Percentiles rank a stretch among this genome's conserved stretches.
Conservation (phyloP, 2,329 filamentous ascomycete species). For the Aureobasidium mangrovei region DNA sequence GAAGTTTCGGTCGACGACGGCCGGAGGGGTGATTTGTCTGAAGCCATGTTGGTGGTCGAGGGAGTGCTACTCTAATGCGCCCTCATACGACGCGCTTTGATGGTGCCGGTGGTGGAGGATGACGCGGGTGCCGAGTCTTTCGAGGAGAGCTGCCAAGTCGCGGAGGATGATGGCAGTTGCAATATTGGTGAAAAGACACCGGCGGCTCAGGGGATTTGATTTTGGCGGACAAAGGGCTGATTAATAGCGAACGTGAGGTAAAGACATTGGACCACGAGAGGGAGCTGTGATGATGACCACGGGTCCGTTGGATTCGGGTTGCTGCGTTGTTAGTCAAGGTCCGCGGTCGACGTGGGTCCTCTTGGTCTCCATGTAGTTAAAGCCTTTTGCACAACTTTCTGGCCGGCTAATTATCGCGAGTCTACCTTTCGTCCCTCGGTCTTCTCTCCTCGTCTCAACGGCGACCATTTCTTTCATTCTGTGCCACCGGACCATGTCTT, state of each 20-base stretch:
- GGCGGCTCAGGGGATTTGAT: neutral
- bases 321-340: slow-evolving; percentile 5
- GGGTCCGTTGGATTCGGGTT: neutral
- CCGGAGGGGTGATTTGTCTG: neutral
- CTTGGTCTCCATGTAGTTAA: neutral
- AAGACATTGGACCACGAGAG: slow-evolving; percentile 11
- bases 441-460: slow-evolving; percentile 8
- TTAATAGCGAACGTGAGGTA: slow-evolving; percentile 3
- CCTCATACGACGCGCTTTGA: neutral
- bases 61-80: neutral
- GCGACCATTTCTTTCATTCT: neutral
- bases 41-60: neutral
- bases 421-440: slow-evolving; percentile 4
- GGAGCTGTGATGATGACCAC: slow-evolving; percentile 2
- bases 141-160: neutral
- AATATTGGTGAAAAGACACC: neutral
- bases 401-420: neutral
- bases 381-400: no score
- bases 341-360: slow-evolving; percentile 1
- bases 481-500: neutral
- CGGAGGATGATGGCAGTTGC: neutral
- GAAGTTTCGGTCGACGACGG: neutral
- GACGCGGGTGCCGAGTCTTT: neutral
- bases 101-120: neutral
- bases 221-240: neutral